Conservation (phyloP, 1,284 basidiomycete genomes). For the Lentinus polychrous region DNA sequence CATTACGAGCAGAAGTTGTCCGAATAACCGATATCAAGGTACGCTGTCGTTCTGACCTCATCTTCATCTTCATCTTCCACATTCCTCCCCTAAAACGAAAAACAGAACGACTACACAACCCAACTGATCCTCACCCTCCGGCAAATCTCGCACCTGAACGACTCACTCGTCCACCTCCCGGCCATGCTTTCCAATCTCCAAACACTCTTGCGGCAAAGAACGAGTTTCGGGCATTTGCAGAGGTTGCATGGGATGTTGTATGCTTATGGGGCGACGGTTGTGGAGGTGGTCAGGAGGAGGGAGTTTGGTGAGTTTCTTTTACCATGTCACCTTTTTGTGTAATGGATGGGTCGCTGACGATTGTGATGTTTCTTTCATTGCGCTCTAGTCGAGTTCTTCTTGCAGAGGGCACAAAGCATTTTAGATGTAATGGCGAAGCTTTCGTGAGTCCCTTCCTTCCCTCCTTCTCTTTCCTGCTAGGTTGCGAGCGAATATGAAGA, state of each 20-base stretch:
- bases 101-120: conserved; percentile 71
- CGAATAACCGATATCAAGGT: conserved; percentile 58
- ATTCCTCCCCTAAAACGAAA: conserved; percentile 1
- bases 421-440: conserved; percentile 79
- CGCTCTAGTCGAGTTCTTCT: conserved; percentile 72
- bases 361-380: too few relatives aligned
- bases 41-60: conserved; percentile 5
- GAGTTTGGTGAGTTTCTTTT: conserved; percentile 63
- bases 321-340: not conserved
- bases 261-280: conserved; percentile 87
- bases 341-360: too few relatives aligned
- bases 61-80: not conserved
- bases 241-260: conserved; percentile 87
- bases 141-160: conserved; percentile 70
- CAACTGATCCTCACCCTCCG: conserved; percentile 62
- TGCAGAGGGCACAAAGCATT: conserved; percentile 70
- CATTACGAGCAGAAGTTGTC: conserved; percentile 52
- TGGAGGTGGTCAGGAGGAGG: conserved; percentile 86
- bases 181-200: conserved; percentile 58
- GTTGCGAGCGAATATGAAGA: too few relatives aligned
- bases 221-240: conserved; percentile 85
- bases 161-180: conserved; percentile 67
- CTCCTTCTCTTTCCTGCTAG: too few relatives aligned
- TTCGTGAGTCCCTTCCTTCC: conserved; percentile 62
- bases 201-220: conserved; percentile 62